phyloP scores from a whole-genome alignment of 768 basidiomycete species.

The Psilocybe cubensis region DNA sequence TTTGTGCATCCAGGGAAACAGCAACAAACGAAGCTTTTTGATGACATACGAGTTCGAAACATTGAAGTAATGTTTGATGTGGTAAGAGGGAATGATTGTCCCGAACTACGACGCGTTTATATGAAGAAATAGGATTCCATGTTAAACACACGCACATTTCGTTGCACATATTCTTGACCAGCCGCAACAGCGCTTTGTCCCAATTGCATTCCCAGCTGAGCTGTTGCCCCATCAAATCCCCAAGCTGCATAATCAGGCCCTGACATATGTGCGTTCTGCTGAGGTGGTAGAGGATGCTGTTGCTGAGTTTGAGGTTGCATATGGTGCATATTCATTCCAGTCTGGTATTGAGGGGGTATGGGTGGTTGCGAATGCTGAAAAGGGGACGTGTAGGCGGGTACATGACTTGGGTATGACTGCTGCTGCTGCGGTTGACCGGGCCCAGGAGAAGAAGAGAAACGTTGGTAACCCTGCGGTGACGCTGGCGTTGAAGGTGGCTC shows the following conservation, averaged over 20 bases:
- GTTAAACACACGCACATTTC: slow-evolving; percentile 65
- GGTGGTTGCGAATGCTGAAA: slow-evolving; percentile 51
- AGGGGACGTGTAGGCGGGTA: slow-evolving; percentile 51
- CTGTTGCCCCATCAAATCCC: slow-evolving; percentile 92
- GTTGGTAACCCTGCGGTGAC: slow-evolving; percentile 77
- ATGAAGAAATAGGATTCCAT: neutral
- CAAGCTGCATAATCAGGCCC: slow-evolving; percentile 66
- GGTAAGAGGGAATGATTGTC: slow-evolving; percentile 71
- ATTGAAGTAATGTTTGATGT: slow-evolving; percentile 91
- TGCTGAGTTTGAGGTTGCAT: slow-evolving; percentile 37
- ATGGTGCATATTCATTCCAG: slow-evolving; percentile 25
- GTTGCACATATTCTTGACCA: slow-evolving; percentile 94
- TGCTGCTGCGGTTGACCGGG: slow-evolving; percentile 33
- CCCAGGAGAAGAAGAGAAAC: slow-evolving; percentile 65
- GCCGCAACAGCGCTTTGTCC: slow-evolving; percentile 91
- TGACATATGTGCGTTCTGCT: slow-evolving; percentile 21
- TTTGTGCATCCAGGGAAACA: slow-evolving; percentile 96
- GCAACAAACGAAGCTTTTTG: slow-evolving; percentile 79
- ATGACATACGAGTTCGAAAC: slow-evolving; percentile 97
- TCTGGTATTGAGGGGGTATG: slow-evolving; percentile 34
- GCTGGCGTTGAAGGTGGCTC: slow-evolving; percentile 79
- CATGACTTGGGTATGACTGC: slow-evolving; percentile 37
- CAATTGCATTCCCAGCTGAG: slow-evolving; percentile 95
- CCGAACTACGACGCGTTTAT: slow-evolving; percentile 60
- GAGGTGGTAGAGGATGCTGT: slow-evolving; percentile 35